Base-by-base conservation (phyloP, 139 green algal species). In the Chlorella sp. region DNA sequence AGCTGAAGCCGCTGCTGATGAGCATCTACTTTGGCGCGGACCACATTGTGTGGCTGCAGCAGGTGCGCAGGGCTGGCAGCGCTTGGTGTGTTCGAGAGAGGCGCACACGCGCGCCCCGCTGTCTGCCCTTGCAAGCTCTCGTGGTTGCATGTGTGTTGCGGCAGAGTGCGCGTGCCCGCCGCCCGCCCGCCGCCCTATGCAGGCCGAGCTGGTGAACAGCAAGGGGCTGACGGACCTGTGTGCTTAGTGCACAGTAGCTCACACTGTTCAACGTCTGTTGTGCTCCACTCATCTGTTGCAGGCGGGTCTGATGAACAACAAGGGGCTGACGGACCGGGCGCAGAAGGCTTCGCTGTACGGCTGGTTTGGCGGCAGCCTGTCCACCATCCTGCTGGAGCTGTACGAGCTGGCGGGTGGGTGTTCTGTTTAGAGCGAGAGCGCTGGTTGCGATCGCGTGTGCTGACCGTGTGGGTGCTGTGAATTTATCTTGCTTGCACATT, bases 1-100 rank as follows among this genome's bases (percentile, higher is more conserved):
- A 97, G 93, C 73, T 96, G 38, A 98, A 97, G 87, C 62, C 85
- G 32, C n/a, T 98, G 38, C 85, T 97, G 36, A 98, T 98, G 95
- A 93, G 93, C 0, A 78, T 95, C n/a, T 99, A 99, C 93, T 98
- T 99, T 92, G 92, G 84, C 2, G 94, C 89, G 1, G 96, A 99
- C 88, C 94, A 99, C 89, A 88, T 98, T 26, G 95, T 98, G 65
- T 99, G 96, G 96, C 92, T 93, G 16, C 85, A 92, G 80, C 93
- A 96, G 74, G 74, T 23, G 28, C 5, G n/a, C 28, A 39, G 3
- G 6, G 30, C 51, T 72, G 65, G 1, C 16, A 47, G 65, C 30
- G 4, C 21, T 25, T 4, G 13, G 64, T 5, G 7, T 20, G 13
- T 28, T 5, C 28, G 4, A 12, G n/a, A n/a, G n/a, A n/a, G n/a